Evolutionary conservation across 495 filamentous ascomycete genomes (phyloP).

Genomic region (Daldinia loculata): DNA sequence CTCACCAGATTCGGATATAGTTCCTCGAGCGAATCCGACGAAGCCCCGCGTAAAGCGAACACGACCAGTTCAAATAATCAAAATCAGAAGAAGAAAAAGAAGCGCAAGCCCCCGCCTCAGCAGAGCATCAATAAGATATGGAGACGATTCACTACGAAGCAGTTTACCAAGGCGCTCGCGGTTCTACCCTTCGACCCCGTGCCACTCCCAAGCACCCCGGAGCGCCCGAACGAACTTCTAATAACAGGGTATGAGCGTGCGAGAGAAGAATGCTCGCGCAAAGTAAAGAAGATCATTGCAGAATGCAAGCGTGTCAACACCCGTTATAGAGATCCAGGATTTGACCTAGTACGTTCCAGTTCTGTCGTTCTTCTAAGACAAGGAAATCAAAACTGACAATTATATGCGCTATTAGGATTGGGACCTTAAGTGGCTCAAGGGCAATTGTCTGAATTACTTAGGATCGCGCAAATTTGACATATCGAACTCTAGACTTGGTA

Average conservation of each 20-base stretch:
- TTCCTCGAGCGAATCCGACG: conserved; percentile 51
- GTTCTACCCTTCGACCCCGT: conserved; percentile 60
- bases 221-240: conserved; percentile 59
- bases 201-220: conserved; percentile 53
- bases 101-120: conserved; percentile 73
- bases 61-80: conserved; percentile 27
- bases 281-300: conserved; percentile 85
- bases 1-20: conserved; percentile 48
- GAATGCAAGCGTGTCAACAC: conserved; percentile 88
- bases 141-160: conserved; percentile 76
- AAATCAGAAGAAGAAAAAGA: conserved; percentile 60
- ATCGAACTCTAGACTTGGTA: conserved; percentile 48
- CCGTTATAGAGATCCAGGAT: conserved; percentile 89
- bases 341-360: conserved; percentile 71
- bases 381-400: conserved; percentile 42
- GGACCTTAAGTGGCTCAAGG: conserved; percentile 60
- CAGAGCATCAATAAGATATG: conserved; percentile 81
- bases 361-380: conserved; percentile 36
- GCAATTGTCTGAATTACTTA: conserved; percentile 57
- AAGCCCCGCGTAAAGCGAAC: conserved; percentile 40
- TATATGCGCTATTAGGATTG: conserved; percentile 51
- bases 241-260: conserved; percentile 78
- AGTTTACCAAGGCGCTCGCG: conserved; percentile 58
- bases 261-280: conserved; percentile 71
- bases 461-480: conserved; percentile 57